These are phyloP conservation scores for Leccinum variicolor DNA, from an alignment of 768 basidiomycete genomes.

Conservation along the genomic window DNA sequence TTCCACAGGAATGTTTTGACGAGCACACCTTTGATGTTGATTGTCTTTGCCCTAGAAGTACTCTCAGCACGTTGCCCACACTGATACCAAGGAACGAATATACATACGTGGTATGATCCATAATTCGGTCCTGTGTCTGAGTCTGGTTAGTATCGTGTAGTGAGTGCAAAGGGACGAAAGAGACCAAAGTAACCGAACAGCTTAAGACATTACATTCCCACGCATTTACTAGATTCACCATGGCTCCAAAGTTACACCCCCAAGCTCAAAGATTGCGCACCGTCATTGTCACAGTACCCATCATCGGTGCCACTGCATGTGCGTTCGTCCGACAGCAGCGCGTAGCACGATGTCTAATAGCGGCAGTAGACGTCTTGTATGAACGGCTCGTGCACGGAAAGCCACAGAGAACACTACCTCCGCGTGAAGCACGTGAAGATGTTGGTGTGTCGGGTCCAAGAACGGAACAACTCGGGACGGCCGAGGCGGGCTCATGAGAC, in stretches of 20 bases:
- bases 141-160: too few relatives aligned
- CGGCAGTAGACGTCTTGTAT: conserved; percentile 55
- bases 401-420: conserved; percentile 40
- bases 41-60: too few relatives aligned
- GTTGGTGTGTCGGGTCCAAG: neutral
- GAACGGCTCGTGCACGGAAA: conserved; percentile 58
- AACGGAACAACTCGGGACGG: conserved; percentile 20
- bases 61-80: too few relatives aligned
- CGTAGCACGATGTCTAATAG: conserved; percentile 6
- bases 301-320: conserved; percentile 66
- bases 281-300: conserved; percentile 61
- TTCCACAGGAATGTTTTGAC: too few relatives aligned
- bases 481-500: conserved; percentile 4
- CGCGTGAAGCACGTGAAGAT: conserved; percentile 10
- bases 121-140: neutral
- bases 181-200: too few relatives aligned
- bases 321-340: conserved; percentile 19
- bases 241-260: conserved; percentile 37
- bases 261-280: conserved; percentile 45
- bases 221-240: conserved; percentile 1
- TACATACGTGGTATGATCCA: too few relatives aligned
- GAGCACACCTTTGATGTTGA: too few relatives aligned
- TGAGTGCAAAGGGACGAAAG: too few relatives aligned
- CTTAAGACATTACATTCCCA: conserved; percentile 6
- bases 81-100: too few relatives aligned